phyloP scores from a whole-genome alignment of 257 asterid species.

The Gardenia jasminoides region DNA sequence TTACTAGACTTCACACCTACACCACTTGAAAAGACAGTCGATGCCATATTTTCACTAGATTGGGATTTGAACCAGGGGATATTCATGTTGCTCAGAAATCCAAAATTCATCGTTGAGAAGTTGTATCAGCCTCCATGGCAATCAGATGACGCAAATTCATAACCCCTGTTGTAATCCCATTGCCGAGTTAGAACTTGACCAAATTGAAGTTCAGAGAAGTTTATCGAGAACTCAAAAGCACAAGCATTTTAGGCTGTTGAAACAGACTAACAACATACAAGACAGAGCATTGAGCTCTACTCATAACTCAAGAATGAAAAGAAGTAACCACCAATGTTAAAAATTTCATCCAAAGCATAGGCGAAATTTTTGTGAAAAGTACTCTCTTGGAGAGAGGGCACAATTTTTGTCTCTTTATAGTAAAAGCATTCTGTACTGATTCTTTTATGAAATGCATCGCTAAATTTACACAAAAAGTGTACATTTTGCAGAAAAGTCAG shows the following conservation, averaged over 20 bases:
- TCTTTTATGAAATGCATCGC: too few species aligned
- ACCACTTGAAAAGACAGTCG: constrained; percentile 34
- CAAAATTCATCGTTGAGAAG: constrained; percentile 39
- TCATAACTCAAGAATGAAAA: too few species aligned
- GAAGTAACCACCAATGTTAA: too few species aligned
- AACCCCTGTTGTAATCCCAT: constrained; percentile 7
- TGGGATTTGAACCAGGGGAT: constrained; percentile 49
- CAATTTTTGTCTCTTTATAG: too few species aligned
- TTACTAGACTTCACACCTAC: constrained; percentile 35
- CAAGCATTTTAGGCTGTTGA: neutral
- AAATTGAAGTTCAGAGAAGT: neutral
- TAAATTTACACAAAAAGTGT: too few species aligned
- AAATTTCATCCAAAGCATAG: too few species aligned
- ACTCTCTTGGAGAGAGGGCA: too few species aligned
- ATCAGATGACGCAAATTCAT: neutral
- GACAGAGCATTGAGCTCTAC: neutral
- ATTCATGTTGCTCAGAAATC: constrained; percentile 44
- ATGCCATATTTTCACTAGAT: constrained; percentile 46
- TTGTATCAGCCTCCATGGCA: neutral
- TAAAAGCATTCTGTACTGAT: too few species aligned
- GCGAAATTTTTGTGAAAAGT: too few species aligned
- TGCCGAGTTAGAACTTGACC: neutral
- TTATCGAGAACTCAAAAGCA: neutral
- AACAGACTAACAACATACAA: neutral
- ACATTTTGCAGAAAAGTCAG: too few species aligned